These are phyloP conservation scores for Eutrema japonicum DNA, from an alignment of 345 rosid species.

Conservation along the genomic window DNA sequence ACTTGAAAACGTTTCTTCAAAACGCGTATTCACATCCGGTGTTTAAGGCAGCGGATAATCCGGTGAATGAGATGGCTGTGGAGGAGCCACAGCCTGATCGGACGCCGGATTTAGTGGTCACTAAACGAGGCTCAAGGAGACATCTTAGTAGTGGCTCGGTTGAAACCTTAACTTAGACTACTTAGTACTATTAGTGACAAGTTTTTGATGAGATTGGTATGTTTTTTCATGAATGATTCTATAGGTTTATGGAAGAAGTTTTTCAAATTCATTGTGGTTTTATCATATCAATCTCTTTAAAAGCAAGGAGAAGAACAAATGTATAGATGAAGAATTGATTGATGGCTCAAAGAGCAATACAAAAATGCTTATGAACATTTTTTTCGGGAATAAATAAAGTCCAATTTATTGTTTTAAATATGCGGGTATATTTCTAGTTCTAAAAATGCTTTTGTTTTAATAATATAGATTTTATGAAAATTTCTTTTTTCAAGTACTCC, in stretches of 20 bases:
- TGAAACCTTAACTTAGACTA: constrained; percentile 13
- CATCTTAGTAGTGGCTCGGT: constrained; percentile 46
- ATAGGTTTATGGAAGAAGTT: constrained; percentile 17
- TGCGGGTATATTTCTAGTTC: no score
- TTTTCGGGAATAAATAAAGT: not conserved
- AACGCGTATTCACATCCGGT: constrained; percentile 75
- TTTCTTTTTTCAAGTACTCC: no score
- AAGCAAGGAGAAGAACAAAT: not conserved
- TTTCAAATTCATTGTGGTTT: not conserved
- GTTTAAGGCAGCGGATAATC: constrained; percentile 62
- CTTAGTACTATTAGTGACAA: not conserved
- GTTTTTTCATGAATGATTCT: constrained; percentile 1
- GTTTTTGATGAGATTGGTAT: constrained; percentile 1
- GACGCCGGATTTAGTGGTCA: constrained; percentile 61
- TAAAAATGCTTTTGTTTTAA: no score
- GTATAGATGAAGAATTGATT: constrained; percentile 19
- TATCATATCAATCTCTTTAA: not conserved
- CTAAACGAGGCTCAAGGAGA: constrained; percentile 66
- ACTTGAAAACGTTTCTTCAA: constrained; percentile 76
- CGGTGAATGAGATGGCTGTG: constrained; percentile 29
- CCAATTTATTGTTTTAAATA: no score
- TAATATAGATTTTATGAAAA: no score
- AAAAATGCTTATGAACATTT: not conserved
- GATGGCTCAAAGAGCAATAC: constrained; percentile 1
- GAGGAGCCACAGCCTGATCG: constrained; percentile 49